A percentile compares a stretch with the other conserved stretches of the same genome.
Evolutionary conservation across 2,329 filamentous ascomycete genomes (phyloP).

Genomic region (Juglanconis oblonga): DNA sequence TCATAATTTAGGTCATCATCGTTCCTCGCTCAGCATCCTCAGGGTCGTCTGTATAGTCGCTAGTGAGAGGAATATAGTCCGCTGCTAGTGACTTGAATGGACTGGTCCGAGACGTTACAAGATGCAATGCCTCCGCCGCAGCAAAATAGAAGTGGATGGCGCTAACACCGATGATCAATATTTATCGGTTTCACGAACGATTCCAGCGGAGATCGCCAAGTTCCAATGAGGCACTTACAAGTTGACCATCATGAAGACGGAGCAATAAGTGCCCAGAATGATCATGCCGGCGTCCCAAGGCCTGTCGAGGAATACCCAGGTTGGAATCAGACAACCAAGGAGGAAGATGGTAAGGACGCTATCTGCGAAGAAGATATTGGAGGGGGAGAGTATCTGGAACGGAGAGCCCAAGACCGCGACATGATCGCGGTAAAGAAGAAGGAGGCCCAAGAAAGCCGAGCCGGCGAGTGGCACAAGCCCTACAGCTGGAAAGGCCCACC

Average conservation of each 20-base stretch:
- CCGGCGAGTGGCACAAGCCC: slow-evolving; percentile 19
- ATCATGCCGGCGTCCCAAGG: slow-evolving; percentile 1
- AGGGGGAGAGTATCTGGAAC: slow-evolving; percentile 15
- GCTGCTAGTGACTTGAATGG: slow-evolving; percentile 2
- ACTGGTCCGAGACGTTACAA: background rate
- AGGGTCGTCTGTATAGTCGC: slow-evolving; percentile 1
- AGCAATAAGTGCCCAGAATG: slow-evolving; percentile 20
- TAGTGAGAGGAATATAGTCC: slow-evolving; percentile 4
- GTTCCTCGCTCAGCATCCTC: background rate
- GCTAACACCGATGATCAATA: background rate
- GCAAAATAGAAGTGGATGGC: slow-evolving; percentile 11
- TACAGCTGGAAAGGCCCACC: slow-evolving; percentile 18
- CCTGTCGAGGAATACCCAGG: slow-evolving; percentile 12
- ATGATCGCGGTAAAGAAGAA: slow-evolving; percentile 19
- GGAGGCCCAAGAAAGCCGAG: slow-evolving; percentile 15
- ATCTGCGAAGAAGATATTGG: slow-evolving; percentile 20
- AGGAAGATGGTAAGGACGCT: slow-evolving; percentile 11
- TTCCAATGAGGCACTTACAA: slow-evolving; percentile 8
- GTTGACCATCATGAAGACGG: slow-evolving; percentile 21
- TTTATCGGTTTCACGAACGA: background rate
- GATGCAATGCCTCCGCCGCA: slow-evolving; percentile 9
- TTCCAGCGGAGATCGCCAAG: background rate
- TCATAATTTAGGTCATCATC: background rate
- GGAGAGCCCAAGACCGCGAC: slow-evolving; percentile 21
- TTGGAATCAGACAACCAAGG: slow-evolving; percentile 18